Evolutionary conservation across 495 filamentous ascomycete genomes (phyloP), one percentile per base, ranked within the genome.

Genomic region (Ramalina intermedia): DNA sequence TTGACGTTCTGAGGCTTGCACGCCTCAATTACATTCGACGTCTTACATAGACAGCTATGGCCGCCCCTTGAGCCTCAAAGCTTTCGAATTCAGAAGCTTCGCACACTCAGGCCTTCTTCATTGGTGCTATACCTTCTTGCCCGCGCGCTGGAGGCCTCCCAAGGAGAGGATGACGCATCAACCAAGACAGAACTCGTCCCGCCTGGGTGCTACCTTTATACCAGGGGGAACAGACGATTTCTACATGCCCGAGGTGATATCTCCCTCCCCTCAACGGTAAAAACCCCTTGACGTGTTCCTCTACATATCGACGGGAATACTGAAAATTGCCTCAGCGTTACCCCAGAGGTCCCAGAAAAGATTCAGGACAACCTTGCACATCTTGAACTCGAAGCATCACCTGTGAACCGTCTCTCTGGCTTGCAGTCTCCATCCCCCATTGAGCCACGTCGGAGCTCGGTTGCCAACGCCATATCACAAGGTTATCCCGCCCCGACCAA

Each of bases 321-420:
- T 59, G 37, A 65, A 47, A 20, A 33, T 48, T 46, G 26, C 17
- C 24, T 37, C 58, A 85, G 82, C 49, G 71, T 84, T 46, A 85
- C 83, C 74, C 80, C 82, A 47, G 82, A 85, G 65, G 78, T 86
- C 23, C 81, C 82, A 26, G 79, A 79, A 57, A 84, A 89, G 61
- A 96, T 98, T 74, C 85, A 94, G 68, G 80, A 91, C 59, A 87
- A 84, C 62, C 74, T 98, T 38, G 83, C 88, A 44, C 78, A 87
- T 63, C 76, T 98, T 64, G 90, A 95, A 70, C 73, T 89, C 46
- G 77, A 87, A 69, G 84, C 82, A 38, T 71, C 56, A 47, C 49
- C 52, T 18, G 42, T 37, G n/a, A 43, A 47, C 27, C 49, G 57
- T 21, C 20, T 55, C 41, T 60, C 57, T 33, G 57, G 46, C 4